Evolutionary conservation across 2,329 filamentous ascomycete species (phyloP).

Genomic region (Trichoderma guizhouense): DNA sequence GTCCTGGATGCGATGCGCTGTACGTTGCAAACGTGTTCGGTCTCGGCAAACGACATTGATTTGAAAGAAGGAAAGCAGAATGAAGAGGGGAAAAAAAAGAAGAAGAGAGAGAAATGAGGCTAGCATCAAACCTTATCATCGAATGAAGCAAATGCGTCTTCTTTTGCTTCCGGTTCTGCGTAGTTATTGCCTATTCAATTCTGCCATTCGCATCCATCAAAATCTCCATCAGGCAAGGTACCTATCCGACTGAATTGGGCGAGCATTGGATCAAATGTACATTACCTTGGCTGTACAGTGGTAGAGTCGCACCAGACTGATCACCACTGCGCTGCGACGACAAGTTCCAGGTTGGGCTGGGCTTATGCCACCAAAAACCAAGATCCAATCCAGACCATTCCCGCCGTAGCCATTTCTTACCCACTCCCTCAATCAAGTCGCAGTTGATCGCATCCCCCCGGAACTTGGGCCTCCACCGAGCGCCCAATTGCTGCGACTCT

Average conservation of each 20-base stretch:
- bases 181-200: neutral
- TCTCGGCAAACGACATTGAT: neutral
- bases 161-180: neutral
- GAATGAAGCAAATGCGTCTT: neutral
- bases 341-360: neutral
- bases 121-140: neutral
- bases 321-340: neutral
- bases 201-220: too few relatives aligned
- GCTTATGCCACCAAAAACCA: neutral
- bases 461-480: conserved; percentile 14
- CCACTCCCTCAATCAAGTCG: conserved; percentile 1
- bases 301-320: neutral
- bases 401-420: conserved; percentile 1
- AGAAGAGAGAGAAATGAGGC: neutral
- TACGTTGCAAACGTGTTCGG: neutral
- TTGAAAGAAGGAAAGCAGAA: neutral
- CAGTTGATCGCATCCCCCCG: conserved; percentile 6
- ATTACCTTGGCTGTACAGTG: neutral
- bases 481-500: neutral
- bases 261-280: too few relatives aligned
- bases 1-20: neutral
- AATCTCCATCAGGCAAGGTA: too few relatives aligned
- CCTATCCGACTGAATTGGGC: neutral
- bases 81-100: neutral
- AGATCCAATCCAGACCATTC: neutral